Percentiles rank a stretch among this genome's conserved stretches.
phyloP scores from a whole-genome alignment of 2,329 filamentous ascomycete species.

The Hypomyces rosellus region DNA sequence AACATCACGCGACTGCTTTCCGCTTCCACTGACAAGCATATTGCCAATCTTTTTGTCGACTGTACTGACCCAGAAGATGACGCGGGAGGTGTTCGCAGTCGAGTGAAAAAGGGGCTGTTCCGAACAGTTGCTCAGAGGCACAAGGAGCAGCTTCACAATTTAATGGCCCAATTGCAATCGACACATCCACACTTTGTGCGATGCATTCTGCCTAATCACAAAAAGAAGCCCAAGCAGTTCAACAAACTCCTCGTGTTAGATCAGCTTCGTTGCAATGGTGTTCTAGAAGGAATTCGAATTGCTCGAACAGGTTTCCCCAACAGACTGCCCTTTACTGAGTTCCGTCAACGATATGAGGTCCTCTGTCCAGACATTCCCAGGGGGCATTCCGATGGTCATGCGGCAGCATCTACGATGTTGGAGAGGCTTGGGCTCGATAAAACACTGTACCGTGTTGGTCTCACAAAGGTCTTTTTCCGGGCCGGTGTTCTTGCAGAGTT shows the following conservation, averaged over 20 bases:
- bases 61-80: conserved; percentile 80
- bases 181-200: conserved; percentile 98
- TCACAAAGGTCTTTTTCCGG: conserved; percentile 97
- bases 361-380: conserved; percentile 83
- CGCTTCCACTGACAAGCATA: conserved; percentile 72
- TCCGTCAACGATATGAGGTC: conserved; percentile 92
- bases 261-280: conserved; percentile 97
- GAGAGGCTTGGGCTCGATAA: conserved; percentile 82
- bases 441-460: conserved; percentile 82
- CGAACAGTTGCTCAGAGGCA: conserved; percentile 93
- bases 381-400: conserved; percentile 85
- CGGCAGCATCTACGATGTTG: conserved; percentile 77
- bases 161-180: conserved; percentile 90
- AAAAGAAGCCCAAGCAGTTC: conserved; percentile 91
- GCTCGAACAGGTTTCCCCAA: conserved; percentile 96
- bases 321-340: conserved; percentile 83
- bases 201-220: conserved; percentile 96
- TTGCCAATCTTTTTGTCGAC: conserved; percentile 79
- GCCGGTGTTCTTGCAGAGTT: conserved; percentile 93
- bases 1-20: conserved; percentile 88
- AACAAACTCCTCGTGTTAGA: conserved; percentile 89
- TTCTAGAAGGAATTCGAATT: conserved; percentile 96
- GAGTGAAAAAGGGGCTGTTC: conserved; percentile 96
- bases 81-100: conserved; percentile 57
- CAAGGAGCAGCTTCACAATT: conserved; percentile 94